Evolutionary conservation across 176 grass and related monocot genomes (phyloP).

Genomic region (Musa troglodytarum): DNA sequence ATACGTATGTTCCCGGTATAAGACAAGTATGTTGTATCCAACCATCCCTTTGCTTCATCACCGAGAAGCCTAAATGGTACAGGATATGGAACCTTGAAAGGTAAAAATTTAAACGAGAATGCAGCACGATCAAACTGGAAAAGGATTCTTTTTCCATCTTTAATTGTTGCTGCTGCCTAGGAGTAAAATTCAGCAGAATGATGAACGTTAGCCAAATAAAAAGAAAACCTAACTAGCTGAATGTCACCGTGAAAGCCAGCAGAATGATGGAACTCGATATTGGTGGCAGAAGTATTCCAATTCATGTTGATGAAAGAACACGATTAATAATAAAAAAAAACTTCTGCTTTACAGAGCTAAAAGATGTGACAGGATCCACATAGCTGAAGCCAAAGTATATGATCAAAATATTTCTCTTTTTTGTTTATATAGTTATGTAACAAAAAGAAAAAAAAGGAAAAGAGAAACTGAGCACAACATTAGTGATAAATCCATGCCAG

Average conservation of each 20-base stretch:
- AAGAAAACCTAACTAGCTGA: neutral
- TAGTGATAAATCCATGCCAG: too few species aligned
- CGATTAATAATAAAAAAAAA: neutral
- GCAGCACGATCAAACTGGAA: constrained; percentile 89
- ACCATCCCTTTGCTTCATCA: constrained; percentile 95
- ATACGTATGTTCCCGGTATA: constrained; percentile 68
- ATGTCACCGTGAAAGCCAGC: neutral
- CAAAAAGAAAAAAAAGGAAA: too few species aligned
- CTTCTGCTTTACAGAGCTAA: neutral
- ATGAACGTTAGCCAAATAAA: neutral
- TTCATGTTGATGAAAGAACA: neutral
- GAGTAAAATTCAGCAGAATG: neutral
- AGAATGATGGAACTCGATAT: neutral
- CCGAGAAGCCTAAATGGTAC: constrained; percentile 91
- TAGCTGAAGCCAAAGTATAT: neutral
- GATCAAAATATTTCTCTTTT: too few species aligned
- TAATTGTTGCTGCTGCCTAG: constrained; percentile 70
- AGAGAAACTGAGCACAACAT: too few species aligned
- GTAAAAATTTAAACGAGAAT: constrained; percentile 87
- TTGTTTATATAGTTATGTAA: too few species aligned
- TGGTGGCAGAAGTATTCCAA: neutral
- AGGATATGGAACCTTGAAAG: constrained; percentile 96
- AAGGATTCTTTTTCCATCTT: constrained; percentile 75
- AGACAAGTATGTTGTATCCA: constrained; percentile 93
- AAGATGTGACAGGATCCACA: neutral